These are phyloP conservation scores for Mycena rosella DNA, from an alignment of 768 basidiomycete species.

Conservation along the genomic window DNA sequence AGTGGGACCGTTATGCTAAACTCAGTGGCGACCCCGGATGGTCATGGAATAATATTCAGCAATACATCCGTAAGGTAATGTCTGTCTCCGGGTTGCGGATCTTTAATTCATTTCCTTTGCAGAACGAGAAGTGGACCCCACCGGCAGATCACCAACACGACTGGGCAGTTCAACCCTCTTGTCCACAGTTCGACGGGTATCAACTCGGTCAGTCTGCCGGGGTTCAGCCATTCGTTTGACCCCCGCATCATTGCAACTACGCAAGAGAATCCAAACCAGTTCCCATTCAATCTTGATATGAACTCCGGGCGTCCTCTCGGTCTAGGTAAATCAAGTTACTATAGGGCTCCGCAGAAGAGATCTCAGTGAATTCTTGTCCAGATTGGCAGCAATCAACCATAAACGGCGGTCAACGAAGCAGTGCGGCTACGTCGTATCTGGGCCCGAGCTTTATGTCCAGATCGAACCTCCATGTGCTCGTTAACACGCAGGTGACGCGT, in stretches of 20 bases:
- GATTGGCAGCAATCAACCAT: conserved; percentile 43
- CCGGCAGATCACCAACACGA: conserved; percentile 47
- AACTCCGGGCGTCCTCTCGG: conserved; percentile 51
- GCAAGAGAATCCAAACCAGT: conserved; percentile 42
- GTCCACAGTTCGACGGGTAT: too few species aligned
- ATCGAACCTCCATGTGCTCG: conserved; percentile 43
- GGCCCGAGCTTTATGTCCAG: conserved; percentile 39
- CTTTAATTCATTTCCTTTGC: too few species aligned
- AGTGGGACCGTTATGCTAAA: too few species aligned
- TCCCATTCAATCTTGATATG: conserved; percentile 52
- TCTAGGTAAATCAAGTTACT: too few species aligned
- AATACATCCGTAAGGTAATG: too few species aligned
- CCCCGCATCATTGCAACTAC: conserved; percentile 43
- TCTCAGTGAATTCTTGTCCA: neutral
- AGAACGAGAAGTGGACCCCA: conserved; percentile 49
- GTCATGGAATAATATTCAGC: too few species aligned
- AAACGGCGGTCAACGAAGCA: conserved; percentile 39
- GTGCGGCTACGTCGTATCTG: conserved; percentile 46
- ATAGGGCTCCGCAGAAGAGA: too few species aligned
- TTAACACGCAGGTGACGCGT: conserved; percentile 38
- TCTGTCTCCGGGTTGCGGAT: too few species aligned
- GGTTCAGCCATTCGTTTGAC: conserved; percentile 45
- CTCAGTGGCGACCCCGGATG: too few species aligned
- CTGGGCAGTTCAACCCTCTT: too few species aligned
- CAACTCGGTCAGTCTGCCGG: too few species aligned